Evolutionary conservation across 2,329 filamentous ascomycete genomes (phyloP), one percentile per base, ranked within the genome.

Genomic region (Alternaria atra): DNA sequence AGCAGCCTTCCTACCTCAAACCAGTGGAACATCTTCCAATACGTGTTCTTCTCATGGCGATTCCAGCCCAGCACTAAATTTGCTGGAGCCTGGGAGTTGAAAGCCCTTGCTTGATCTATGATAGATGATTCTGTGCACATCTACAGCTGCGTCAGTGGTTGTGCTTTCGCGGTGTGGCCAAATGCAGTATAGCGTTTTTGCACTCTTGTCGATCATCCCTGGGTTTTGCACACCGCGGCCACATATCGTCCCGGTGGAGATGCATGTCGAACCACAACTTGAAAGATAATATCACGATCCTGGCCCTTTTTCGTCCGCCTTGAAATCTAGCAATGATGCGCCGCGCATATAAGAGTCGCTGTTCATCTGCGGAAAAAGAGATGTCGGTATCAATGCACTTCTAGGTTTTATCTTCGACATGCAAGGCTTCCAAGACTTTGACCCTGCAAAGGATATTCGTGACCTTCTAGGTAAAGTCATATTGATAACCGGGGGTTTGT

Each of bases 1-100:
- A 73, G 44, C n/a, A 25, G 7, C 39, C 12, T 35, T 4, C 39
- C 37, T 8, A 61, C 65, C 15, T 70, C 52, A 52, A 73, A 73
- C 71, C 56, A 73, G 25, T 71, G 50, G 43, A n/a, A 51, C 0
- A 72, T 58, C 64, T 75, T 73, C 6, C n/a, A n/a, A n/a, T n/a
- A n/a, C n/a, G n/a, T n/a, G n/a, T n/a, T n/a, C n/a, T n/a, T n/a
- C n/a, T n/a, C n/a, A n/a, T n/a, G n/a, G n/a, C n/a, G n/a, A n/a
- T n/a, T n/a, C n/a, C n/a, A n/a, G n/a, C n/a, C n/a, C n/a, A n/a
- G n/a, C n/a, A n/a, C n/a, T n/a, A n/a, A n/a, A n/a, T n/a, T n/a
- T n/a, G n/a, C n/a, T n/a, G n/a, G n/a, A n/a, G n/a, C n/a, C n/a
- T n/a, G n/a, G n/a, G n/a, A n/a, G n/a, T n/a, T n/a, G n/a, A n/a